Evolutionary conservation across 371 early-diverging fungal genomes (phyloP), one percentile per base, ranked within the genome.

Genomic region (Mucor lusitanicus): DNA sequence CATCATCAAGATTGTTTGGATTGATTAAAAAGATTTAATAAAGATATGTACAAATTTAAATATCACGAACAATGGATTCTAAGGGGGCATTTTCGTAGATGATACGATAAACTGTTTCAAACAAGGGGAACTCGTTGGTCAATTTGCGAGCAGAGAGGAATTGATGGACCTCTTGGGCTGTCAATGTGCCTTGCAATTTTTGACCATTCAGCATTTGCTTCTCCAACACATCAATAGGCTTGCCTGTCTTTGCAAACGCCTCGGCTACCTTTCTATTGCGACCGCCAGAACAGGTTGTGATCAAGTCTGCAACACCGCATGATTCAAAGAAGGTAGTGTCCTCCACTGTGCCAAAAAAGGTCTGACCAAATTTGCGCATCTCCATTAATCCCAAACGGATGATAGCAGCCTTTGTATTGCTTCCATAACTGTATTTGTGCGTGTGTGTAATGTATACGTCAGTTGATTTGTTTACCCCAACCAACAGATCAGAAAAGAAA

Each of bases 361-460:
- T 84, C 60, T 96, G 84, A 3, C 93, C 90, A 85, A 98, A 98
- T 70, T 93, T 94, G 61, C 90, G 91, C 92, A 99, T 99, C 77
- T 99, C 99, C 76, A 95, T 79, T 58, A 99, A 80, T 19, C 99
- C 99, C 40, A 94, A 90, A 53, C 99, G 90, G 62, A 99, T 96
- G 59, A 99, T 93, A 37, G 99, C 99, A 2, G 98, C 97, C 80
- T 97, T 96, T 27, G 99, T 95, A 82, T 99, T 99, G 74, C 91
- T 92, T 39, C 99, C 98, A 53, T 90, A 77, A 17, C 83, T 84
- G 69, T 23, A 6, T 35, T 35, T 37, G 37, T 37, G 37, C 13
- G 37, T 37, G 37, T 37, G 37, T 50, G 50, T 25, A 50, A 50
- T 50, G 37, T 12, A 50, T 50, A 50, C 21, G 50, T 50, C 50